Evolutionary conservation across 805 yeast genomes (phyloP).

Genomic region (Starmerella vitae): DNA sequence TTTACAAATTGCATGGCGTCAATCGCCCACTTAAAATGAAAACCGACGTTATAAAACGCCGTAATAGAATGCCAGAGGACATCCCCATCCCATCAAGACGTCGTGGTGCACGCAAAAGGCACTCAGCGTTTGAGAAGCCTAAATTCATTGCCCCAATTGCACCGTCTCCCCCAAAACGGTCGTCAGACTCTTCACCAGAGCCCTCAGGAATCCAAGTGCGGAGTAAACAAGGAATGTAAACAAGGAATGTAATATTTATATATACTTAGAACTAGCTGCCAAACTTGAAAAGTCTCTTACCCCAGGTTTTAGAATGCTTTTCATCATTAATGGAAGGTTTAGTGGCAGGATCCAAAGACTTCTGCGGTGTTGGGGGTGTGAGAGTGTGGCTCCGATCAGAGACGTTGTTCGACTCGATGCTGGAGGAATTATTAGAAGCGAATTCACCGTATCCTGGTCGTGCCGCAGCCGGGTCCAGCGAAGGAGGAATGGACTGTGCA

Average conservation of each 20-base stretch:
- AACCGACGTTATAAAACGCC: slow-evolving; percentile 82
- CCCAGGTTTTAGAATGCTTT: not conserved
- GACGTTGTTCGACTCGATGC: slow-evolving; percentile 13
- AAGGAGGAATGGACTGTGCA: not conserved
- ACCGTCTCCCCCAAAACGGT: slow-evolving; percentile 2
- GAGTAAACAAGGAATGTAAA: too few species aligned
- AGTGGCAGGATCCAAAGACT: slow-evolving; percentile 8
- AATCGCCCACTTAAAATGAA: slow-evolving; percentile 82
- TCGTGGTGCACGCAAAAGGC: slow-evolving; percentile 2
- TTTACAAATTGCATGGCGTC: slow-evolving; percentile 86
- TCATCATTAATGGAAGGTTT: not conserved
- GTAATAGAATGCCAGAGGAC: slow-evolving; percentile 43
- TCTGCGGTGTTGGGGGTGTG: slow-evolving; percentile 19
- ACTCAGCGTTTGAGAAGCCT: not conserved
- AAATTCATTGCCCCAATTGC: slow-evolving; percentile 6
- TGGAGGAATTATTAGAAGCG: slow-evolving; percentile 16
- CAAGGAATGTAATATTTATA: not conserved
- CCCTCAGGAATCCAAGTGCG: too few species aligned
- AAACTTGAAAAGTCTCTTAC: not conserved
- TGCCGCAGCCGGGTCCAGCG: not conserved
- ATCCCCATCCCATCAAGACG: slow-evolving; percentile 22
- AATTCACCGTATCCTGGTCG: slow-evolving; percentile 5
- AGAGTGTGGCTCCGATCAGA: slow-evolving; percentile 13
- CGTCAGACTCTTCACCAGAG: not conserved
- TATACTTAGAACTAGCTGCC: too few species aligned